A percentile compares a stretch with the other conserved stretches of the same genome.
These are phyloP conservation scores for Emmonsia crescens DNA, from an alignment of 2,329 filamentous ascomycete genomes.

Conservation along the genomic window DNA sequence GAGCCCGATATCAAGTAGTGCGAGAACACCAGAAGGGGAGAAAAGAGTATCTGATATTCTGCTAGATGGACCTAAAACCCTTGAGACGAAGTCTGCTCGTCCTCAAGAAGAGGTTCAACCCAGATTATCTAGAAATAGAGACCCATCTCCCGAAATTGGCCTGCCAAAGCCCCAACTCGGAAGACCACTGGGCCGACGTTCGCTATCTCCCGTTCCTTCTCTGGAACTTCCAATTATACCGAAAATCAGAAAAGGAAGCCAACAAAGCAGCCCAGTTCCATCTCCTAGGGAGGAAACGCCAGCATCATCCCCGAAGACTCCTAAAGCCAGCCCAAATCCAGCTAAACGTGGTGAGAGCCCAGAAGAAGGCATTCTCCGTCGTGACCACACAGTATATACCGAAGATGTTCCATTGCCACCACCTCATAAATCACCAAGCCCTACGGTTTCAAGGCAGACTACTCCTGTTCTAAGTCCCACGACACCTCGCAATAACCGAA, in stretches of 20 bases:
- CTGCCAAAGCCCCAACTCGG: constrained; percentile 17
- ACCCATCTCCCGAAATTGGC: not conserved
- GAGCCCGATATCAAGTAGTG: constrained; percentile 14
- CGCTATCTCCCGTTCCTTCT: constrained; percentile 39
- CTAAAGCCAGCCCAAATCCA: constrained; percentile 17
- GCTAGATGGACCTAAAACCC: not conserved
- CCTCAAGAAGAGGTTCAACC: not conserved
- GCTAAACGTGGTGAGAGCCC: constrained; percentile 19
- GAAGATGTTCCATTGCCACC: constrained; percentile 34
- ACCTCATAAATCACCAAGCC: constrained; percentile 44
- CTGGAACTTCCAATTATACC: constrained; percentile 35
- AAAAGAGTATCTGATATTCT: not conserved
- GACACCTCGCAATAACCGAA: constrained; percentile 33
- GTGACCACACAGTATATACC: constrained; percentile 11
- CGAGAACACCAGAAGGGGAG: constrained; percentile 1
- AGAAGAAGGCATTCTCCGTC: constrained; percentile 9
- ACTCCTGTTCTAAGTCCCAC: constrained; percentile 41
- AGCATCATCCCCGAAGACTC: constrained; percentile 16
- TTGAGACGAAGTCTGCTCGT: not conserved
- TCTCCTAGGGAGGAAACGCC: constrained; percentile 11
- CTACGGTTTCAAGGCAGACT: constrained; percentile 24
- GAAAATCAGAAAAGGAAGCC: constrained; percentile 30
- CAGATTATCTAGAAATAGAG: not conserved
- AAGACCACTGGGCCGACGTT: constrained; percentile 23
- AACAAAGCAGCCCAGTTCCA: constrained; percentile 21